Evolutionary conservation across 805 yeast species (phyloP).

Genomic region (Cyberlindnera suaveolens): DNA sequence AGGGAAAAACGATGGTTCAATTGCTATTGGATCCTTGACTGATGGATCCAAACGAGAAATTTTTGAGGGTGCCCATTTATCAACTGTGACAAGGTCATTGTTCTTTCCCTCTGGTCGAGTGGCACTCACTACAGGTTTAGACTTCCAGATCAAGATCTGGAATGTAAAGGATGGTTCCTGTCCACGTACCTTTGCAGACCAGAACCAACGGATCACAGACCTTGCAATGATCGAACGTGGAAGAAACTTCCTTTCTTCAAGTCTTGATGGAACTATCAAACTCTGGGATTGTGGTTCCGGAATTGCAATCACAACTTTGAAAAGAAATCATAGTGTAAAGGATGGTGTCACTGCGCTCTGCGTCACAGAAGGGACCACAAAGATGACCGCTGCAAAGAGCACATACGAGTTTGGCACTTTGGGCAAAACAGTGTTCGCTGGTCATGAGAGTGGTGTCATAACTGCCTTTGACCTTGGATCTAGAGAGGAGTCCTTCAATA

Average conservation of each 20-base stretch:
- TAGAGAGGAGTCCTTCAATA: conserved; percentile 19
- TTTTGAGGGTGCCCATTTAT: conserved; percentile 41
- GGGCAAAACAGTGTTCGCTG: conserved; percentile 39
- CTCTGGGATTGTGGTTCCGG: conserved; percentile 72
- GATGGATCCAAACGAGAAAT: background rate
- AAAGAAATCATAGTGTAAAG: conserved; percentile 26
- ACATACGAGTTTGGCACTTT: conserved; percentile 43
- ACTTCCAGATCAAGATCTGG: conserved; percentile 60
- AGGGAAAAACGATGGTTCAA: conserved; percentile 31
- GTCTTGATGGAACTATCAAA: conserved; percentile 47
- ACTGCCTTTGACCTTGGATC: conserved; percentile 33
- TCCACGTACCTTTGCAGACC: conserved; percentile 47
- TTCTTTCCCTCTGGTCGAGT: conserved; percentile 67
- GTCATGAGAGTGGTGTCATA: conserved; percentile 33
- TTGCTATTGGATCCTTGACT: conserved; percentile 16
- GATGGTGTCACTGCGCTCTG: conserved; percentile 32
- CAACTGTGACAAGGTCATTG: conserved; percentile 35
- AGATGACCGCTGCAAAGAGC: conserved; percentile 20
- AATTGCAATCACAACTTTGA: conserved; percentile 33
- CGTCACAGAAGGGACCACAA: background rate
- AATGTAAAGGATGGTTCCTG: conserved; percentile 38
- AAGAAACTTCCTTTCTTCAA: conserved; percentile 54
- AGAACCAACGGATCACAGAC: conserved; percentile 42
- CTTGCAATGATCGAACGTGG: conserved; percentile 55
- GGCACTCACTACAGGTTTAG: conserved; percentile 51